A percentile compares a stretch with the other conserved stretches of the same genome.
Evolutionary conservation across 208 protist species (phyloP).

Genomic region (Perkinsela sp.): DNA sequence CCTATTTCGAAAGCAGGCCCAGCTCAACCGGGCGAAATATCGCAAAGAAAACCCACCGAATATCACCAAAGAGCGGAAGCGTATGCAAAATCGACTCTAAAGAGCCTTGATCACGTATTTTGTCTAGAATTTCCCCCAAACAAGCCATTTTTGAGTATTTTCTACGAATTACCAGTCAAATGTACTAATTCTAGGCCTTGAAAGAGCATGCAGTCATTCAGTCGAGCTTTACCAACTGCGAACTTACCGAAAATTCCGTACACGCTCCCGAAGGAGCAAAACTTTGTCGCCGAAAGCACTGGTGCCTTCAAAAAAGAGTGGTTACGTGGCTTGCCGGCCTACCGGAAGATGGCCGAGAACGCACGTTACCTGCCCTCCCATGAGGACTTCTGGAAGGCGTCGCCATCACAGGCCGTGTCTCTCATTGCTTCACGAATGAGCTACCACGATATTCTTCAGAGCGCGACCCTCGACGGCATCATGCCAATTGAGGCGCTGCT

Average conservation of each 20-base stretch:
- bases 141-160: not conserved
- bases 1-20: not conserved
- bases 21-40: not conserved
- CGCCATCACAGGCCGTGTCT: conserved; percentile 23
- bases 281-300: conserved; percentile 18
- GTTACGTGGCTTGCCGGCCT: conserved; percentile 10
- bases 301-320: conserved; percentile 18
- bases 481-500: conserved; percentile 24
- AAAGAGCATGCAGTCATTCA: not conserved
- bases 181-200: not conserved
- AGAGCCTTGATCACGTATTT: not conserved
- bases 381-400: conserved; percentile 20
- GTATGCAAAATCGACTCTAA: not conserved
- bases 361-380: conserved; percentile 18
- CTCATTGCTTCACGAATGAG: conserved; percentile 11
- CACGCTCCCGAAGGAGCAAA: conserved; percentile 7
- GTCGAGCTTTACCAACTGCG: not conserved
- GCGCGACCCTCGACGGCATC: conserved; percentile 32
- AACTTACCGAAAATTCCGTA: conserved; percentile 17
- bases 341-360: conserved; percentile 6
- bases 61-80: not conserved
- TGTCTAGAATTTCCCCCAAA: too few relatives aligned
- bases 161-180: not conserved
- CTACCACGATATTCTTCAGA: conserved; percentile 25
- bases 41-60: not conserved